A percentile compares a stretch with the other conserved stretches of the same genome.
Conservation (phyloP, 148 eudicot genomes). For the Chenopodium quinoa region DNA sequence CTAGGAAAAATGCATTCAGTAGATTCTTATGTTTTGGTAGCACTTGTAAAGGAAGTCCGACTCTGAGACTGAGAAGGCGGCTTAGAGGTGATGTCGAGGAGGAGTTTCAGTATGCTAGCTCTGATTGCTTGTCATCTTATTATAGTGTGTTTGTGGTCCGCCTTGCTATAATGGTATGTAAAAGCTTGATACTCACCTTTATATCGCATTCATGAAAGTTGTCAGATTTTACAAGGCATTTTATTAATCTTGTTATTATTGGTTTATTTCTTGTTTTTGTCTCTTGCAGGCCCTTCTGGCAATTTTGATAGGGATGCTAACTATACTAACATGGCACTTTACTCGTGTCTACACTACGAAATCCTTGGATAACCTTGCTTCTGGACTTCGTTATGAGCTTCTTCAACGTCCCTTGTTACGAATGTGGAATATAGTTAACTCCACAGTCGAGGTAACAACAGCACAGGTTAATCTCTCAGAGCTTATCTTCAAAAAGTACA, state of each 20-base stretch:
- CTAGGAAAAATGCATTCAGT: constrained; percentile 20
- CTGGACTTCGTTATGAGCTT: constrained; percentile 82
- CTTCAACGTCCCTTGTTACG: constrained; percentile 83
- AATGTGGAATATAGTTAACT: constrained; percentile 91
- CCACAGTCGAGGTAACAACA: constrained; percentile 85
- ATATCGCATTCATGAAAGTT: not conserved
- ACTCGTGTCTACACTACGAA: constrained; percentile 81
- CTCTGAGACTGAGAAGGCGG: constrained; percentile 38
- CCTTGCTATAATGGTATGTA: constrained; percentile 87
- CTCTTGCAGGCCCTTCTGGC: constrained; percentile 80
- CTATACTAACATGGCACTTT: constrained; percentile 93
- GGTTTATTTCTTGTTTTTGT: constrained; percentile 9
- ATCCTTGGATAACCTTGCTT: constrained; percentile 77
- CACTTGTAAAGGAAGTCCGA: constrained; percentile 31
- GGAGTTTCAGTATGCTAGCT: constrained; percentile 58
- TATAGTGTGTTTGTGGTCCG: constrained; percentile 95
- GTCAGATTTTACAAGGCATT: not conserved
- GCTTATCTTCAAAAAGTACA: constrained; percentile 55
- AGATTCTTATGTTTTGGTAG: constrained; percentile 24
- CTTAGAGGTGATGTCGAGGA: constrained; percentile 64
- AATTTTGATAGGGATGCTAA: constrained; percentile 83
- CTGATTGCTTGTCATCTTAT: constrained; percentile 67
- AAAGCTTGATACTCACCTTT: not conserved
- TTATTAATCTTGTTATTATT: not conserved
- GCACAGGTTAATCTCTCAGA: constrained; percentile 89